Percentiles rank a stretch among this genome's conserved stretches.
Conservation (phyloP, 495 filamentous ascomycete genomes). For the Patellaria atrata region DNA sequence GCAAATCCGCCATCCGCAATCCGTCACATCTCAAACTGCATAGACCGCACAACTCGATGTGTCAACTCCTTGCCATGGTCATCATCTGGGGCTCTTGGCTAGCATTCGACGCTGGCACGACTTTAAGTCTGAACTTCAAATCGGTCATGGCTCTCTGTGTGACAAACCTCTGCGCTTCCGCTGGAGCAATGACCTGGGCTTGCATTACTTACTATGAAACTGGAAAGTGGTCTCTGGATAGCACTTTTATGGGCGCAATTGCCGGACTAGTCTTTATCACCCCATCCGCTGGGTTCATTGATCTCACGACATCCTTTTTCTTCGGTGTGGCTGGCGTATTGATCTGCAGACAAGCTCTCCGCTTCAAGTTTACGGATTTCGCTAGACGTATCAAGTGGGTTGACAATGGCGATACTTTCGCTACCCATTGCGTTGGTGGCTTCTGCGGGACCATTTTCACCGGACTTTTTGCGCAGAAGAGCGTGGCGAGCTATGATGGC, state of each 20-base stretch:
- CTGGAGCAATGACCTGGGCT: constrained; percentile 34
- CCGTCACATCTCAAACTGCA: constrained; percentile 33
- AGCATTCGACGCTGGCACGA: constrained; percentile 33
- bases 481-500: constrained; percentile 33
- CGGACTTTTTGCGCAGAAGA: constrained; percentile 27
- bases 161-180: constrained; percentile 36
- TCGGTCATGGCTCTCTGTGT: constrained; percentile 34
- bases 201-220: constrained; percentile 32
- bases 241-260: constrained; percentile 37
- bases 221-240: constrained; percentile 34
- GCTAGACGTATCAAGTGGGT: constrained; percentile 29
- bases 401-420: constrained; percentile 34
- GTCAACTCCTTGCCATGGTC: constrained; percentile 25
- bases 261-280: constrained; percentile 37
- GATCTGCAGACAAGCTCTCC: constrained; percentile 33
- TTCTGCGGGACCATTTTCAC: constrained; percentile 29
- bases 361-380: constrained; percentile 33
- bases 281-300: constrained; percentile 33
- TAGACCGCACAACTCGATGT: constrained; percentile 34
- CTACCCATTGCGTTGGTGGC: constrained; percentile 33
- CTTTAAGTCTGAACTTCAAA: constrained; percentile 32
- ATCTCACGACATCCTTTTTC: constrained; percentile 31
- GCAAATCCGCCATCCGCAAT: constrained; percentile 26
- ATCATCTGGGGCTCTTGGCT: constrained; percentile 23
- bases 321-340: constrained; percentile 32